phyloP scores from a whole-genome alignment of 2,329 filamentous ascomycete genomes.

The Lachnellula suecica region DNA sequence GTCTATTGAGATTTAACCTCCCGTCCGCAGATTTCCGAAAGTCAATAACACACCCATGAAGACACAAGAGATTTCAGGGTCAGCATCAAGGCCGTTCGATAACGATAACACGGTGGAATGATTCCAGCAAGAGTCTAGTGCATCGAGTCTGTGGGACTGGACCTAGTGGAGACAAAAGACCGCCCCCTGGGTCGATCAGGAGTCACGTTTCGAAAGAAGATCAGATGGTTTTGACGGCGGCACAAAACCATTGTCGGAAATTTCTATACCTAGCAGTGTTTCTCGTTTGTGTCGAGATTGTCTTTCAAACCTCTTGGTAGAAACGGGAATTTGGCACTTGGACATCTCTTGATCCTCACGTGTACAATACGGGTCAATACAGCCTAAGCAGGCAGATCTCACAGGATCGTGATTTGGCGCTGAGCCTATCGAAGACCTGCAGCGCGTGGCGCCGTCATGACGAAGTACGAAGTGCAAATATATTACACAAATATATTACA shows the following conservation, averaged over 20 bases:
- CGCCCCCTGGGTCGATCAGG: conserved; percentile 3
- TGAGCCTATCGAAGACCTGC: neutral
- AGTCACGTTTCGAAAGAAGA: neutral
- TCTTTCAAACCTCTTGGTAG: no score
- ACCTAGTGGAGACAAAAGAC: neutral
- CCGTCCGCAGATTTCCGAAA: neutral
- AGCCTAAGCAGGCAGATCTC: neutral
- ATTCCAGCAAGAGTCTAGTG: neutral
- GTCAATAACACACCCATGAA: neutral
- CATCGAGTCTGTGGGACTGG: neutral
- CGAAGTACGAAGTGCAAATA: neutral
- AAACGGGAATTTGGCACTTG: neutral
- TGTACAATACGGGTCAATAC: no score
- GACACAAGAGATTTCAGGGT: neutral
- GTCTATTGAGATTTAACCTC: neutral
- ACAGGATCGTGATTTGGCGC: neutral
- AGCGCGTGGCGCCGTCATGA: conserved; percentile 1
- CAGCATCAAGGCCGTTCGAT: neutral
- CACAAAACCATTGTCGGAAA: neutral
- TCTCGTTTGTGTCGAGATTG: no score
- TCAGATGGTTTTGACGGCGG: neutral
- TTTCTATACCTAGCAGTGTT: neutral
- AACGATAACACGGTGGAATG: neutral
- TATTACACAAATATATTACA: no score
- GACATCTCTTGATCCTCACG: neutral